Base-by-base conservation (phyloP, 305 asterid species). In the Euphrasia arctica region DNA sequence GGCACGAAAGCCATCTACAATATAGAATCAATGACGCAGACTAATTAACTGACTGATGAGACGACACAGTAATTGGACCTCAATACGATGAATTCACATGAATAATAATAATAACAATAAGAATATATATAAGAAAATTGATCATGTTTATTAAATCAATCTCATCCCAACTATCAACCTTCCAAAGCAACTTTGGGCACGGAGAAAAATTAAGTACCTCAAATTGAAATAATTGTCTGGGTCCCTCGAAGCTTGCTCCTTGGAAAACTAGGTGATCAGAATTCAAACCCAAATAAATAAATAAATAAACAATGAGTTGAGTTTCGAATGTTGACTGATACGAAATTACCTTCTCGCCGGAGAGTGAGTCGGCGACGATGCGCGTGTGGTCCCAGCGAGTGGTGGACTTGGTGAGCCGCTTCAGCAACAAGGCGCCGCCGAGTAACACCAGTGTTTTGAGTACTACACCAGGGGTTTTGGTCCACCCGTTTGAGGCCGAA, bases 341-440 rank as follows among this genome's bases (percentile, higher is more conserved):
- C 10, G 51, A 60, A 49, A 9, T 3, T 9, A 90, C 97, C 90
- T 90, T 93, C 73, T 93, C 95, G 28, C 96, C 97, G 79, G 85
- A 72, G 68, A 93, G 98, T 31, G 98, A 90, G 65, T 90, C 86
- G 22, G 98, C 90, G 54, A 93, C 95, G 76, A 84, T 76, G 65
- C 97, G 85, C 42, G 97, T 80, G 68, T 93, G 98, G 87, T 93
- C 98, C 95, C 97, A 84, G 54, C 95, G 95, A 65, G 98, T 93
- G 59, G 98, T 87, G 73, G 97, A 93, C 90, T 93, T 93, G 68
- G 96, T 84, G 69, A 93, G 65, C 65, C 95, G 95, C 82, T 91
- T 88, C 43, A 93, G 77, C 78, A 90, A 71, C 70, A 88, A 67
- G 15, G 97, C 98, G 52, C 97, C 98, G 58, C 98, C 98, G 68